Conservation (phyloP, 2,329 filamentous ascomycete species). For the Aspergillus sp. region DNA sequence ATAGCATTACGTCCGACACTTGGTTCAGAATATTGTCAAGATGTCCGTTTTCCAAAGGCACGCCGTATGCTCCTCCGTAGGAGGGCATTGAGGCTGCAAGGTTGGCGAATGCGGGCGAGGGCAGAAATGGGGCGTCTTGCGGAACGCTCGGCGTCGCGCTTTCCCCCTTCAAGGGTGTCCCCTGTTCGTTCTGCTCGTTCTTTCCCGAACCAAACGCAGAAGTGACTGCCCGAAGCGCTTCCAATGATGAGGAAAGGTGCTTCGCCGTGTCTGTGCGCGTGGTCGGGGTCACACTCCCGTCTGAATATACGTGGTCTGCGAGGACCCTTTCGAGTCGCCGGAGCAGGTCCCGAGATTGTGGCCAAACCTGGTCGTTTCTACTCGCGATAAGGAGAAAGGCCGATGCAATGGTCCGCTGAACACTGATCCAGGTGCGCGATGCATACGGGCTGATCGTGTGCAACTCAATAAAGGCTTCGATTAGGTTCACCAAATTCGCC, state of each 20-base stretch:
- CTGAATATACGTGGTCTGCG: slow-evolving; percentile 32
- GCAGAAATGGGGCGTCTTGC: slow-evolving; percentile 7
- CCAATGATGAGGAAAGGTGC: slow-evolving; percentile 33
- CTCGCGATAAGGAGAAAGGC: slow-evolving; percentile 40
- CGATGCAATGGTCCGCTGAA: slow-evolving; percentile 43
- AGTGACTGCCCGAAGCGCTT: slow-evolving; percentile 33
- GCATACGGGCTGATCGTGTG: slow-evolving; percentile 37
- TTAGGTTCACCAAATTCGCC: slow-evolving; percentile 51
- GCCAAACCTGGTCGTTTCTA: slow-evolving; percentile 25
- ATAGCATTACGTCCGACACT: slow-evolving; percentile 38
- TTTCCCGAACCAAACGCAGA: slow-evolving; percentile 25
- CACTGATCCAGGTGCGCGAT: slow-evolving; percentile 43
- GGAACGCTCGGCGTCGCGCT: slow-evolving; percentile 7
- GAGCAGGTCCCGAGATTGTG: slow-evolving; percentile 29
- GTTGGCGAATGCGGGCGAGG: slow-evolving; percentile 12
- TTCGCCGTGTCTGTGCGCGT: slow-evolving; percentile 35
- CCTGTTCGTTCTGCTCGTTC: slow-evolving; percentile 7
- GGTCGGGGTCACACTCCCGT: slow-evolving; percentile 24
- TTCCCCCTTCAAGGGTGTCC: slow-evolving; percentile 3
- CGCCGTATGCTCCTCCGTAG: slow-evolving; percentile 9
- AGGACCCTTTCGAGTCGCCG: slow-evolving; percentile 30
- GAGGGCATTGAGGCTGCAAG: slow-evolving; percentile 3
- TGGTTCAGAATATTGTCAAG: slow-evolving; percentile 34
- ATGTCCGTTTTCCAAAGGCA: slow-evolving; percentile 22
- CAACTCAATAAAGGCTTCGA: slow-evolving; percentile 59